Evolutionary conservation across 2,329 filamentous ascomycete genomes (phyloP).

Genomic region (Botrytis deweyae): DNA sequence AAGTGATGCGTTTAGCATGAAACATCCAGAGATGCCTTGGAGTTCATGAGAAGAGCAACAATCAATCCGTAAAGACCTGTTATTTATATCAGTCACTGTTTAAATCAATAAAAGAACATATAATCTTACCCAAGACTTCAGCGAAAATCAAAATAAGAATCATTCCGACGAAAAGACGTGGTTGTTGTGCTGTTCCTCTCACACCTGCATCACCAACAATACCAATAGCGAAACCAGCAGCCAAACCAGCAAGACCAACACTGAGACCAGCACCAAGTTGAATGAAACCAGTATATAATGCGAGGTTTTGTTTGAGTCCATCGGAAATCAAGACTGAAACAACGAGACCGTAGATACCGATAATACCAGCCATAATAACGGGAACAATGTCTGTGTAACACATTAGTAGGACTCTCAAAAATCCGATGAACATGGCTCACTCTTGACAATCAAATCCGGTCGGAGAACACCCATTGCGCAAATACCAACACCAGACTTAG

Average conservation of each 20-base stretch:
- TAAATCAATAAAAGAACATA: not conserved
- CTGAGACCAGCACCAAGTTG: conserved; percentile 81
- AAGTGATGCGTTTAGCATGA: conserved; percentile 51
- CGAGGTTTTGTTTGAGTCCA: conserved; percentile 67
- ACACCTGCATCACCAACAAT: conserved; percentile 89
- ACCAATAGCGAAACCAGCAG: conserved; percentile 82
- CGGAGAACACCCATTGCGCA: conserved; percentile 96
- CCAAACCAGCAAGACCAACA: conserved; percentile 79
- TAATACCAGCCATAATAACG: conserved; percentile 99
- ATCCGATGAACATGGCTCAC: conserved; percentile 55
- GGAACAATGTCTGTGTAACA: conserved; percentile 81
- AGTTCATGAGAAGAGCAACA: conserved; percentile 99
- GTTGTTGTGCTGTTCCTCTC: conserved; percentile 72
- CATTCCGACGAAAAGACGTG: conserved; percentile 72
- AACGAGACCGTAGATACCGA: conserved; percentile 95
- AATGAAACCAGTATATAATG: conserved; percentile 81
- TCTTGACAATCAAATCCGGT: conserved; percentile 98
- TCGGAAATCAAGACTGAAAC: conserved; percentile 86
- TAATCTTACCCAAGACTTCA: conserved; percentile 71
- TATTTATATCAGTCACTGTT: conserved; percentile 34
- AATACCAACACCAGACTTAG: conserved; percentile 98
- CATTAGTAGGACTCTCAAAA: conserved; percentile 25
- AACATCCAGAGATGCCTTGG: conserved; percentile 70
- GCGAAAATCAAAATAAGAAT: conserved; percentile 84
- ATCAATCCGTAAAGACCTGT: conserved; percentile 97